These are phyloP conservation scores for Sphagnurus paluster DNA, from an alignment of 1,284 basidiomycete genomes.

Conservation along the genomic window DNA sequence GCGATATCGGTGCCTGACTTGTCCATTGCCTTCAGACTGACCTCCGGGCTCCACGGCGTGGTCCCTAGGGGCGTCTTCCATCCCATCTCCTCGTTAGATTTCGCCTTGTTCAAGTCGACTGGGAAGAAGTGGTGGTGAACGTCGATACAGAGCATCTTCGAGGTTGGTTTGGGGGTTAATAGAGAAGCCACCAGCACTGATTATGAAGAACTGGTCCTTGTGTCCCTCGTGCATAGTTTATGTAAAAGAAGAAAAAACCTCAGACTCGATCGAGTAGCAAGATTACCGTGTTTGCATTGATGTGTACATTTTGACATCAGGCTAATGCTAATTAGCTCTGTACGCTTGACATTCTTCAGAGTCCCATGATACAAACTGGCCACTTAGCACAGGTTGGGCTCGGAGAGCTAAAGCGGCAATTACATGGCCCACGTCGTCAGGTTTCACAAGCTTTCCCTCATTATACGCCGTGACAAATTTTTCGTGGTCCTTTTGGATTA, in stretches of 20 bases:
- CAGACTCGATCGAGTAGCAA: no score
- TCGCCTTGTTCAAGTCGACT: slow-evolving; percentile 42
- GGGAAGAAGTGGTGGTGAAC: slow-evolving; percentile 75
- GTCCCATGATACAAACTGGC: slow-evolving; percentile 77
- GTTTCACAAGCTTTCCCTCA: slow-evolving; percentile 67
- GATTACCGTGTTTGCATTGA: no score
- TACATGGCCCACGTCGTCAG: slow-evolving; percentile 73
- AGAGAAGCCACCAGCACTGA: not conserved
- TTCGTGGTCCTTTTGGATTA: slow-evolving; percentile 53
- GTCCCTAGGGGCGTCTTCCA: slow-evolving; percentile 62
- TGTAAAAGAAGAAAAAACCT: slow-evolving; percentile 8
- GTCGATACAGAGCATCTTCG: slow-evolving; percentile 48
- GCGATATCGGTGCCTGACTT: slow-evolving; percentile 52
- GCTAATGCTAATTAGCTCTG: slow-evolving; percentile 30
- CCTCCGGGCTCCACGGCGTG: slow-evolving; percentile 61
- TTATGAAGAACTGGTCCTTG: not conserved
- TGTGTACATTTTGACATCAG: not conserved
- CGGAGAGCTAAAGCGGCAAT: slow-evolving; percentile 66
- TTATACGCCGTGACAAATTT: slow-evolving; percentile 62
- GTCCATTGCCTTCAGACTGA: slow-evolving; percentile 62
- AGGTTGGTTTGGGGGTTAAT: not conserved
- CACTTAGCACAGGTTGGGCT: slow-evolving; percentile 61
- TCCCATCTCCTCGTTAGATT: slow-evolving; percentile 46
- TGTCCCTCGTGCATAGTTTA: not conserved
- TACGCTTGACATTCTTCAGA: slow-evolving; percentile 60